Conservation (phyloP, 139 green algal species). For the Volvox reticuliferus region DNA sequence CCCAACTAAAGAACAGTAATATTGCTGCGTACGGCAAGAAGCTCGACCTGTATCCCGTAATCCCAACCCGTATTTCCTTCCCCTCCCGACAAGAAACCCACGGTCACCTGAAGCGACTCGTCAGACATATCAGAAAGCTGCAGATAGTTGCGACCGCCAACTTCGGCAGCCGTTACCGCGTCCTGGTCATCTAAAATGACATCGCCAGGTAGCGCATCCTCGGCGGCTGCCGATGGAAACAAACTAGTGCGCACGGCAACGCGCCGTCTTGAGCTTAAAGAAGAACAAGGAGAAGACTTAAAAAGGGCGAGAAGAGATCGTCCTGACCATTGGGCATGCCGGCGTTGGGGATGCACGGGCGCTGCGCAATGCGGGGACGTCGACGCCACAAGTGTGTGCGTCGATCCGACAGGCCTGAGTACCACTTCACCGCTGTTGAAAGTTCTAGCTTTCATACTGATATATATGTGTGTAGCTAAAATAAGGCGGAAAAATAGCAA, state of each 20-base stretch:
- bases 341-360: too few relatives aligned
- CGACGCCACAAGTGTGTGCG: not conserved
- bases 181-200: not conserved
- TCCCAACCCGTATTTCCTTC: not conserved
- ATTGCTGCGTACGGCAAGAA: too few relatives aligned
- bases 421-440: not conserved
- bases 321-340: not conserved
- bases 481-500: too few relatives aligned
- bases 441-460: not conserved
- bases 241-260: too few relatives aligned
- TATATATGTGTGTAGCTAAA: too few relatives aligned
- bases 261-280: too few relatives aligned
- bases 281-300: too few relatives aligned
- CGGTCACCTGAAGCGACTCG: constrained; percentile 15
- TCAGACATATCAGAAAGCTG: constrained; percentile 19
- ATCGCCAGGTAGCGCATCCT: not conserved
- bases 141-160: constrained; percentile 22
- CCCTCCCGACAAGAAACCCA: not conserved
- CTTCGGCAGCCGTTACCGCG: not conserved
- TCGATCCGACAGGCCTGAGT: not conserved
- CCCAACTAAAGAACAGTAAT: too few relatives aligned
- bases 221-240: not conserved
- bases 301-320: not conserved
- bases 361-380: constrained; percentile 27
- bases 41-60: too few relatives aligned